Evolutionary conservation across 2,329 filamentous ascomycete genomes (phyloP).

Genomic region (Calonectria montana): DNA sequence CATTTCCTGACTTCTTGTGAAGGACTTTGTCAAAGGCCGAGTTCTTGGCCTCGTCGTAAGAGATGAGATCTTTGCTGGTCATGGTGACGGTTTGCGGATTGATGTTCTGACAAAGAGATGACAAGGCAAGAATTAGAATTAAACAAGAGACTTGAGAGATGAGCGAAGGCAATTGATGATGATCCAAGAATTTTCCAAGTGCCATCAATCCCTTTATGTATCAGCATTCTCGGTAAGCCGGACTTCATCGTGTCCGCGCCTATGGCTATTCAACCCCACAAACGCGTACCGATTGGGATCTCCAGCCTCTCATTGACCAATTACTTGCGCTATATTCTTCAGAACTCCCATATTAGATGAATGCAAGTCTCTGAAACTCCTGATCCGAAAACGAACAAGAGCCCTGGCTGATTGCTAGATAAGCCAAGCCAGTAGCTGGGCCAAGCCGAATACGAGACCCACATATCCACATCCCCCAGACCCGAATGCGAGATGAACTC

Average conservation of each 20-base stretch:
- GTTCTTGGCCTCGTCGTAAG: constrained; percentile 83
- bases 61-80: constrained; percentile 67
- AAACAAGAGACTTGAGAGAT: not conserved
- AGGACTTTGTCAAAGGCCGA: constrained; percentile 86
- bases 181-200: not conserved
- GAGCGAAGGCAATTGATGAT: not conserved
- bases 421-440: not conserved
- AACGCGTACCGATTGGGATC: constrained; percentile 5
- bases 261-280: not conserved
- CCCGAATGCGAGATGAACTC: constrained; percentile 24
- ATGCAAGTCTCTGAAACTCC: not conserved
- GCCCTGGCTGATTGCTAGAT: not conserved
- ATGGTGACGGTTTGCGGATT: constrained; percentile 27
- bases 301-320: constrained; percentile 1
- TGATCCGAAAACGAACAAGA: constrained; percentile 33
- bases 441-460: constrained; percentile 26
- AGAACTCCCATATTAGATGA: not conserved
- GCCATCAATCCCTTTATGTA: constrained; percentile 4
- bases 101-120: not conserved
- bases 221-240: not conserved
- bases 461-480: not conserved
- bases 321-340: not conserved
- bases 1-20: constrained; percentile 75
- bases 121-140: not conserved
- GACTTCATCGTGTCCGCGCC: not conserved